These are phyloP conservation scores for Trichosporon sp. DNA, from an alignment of 1,284 basidiomycete species.

Conservation along the genomic window DNA sequence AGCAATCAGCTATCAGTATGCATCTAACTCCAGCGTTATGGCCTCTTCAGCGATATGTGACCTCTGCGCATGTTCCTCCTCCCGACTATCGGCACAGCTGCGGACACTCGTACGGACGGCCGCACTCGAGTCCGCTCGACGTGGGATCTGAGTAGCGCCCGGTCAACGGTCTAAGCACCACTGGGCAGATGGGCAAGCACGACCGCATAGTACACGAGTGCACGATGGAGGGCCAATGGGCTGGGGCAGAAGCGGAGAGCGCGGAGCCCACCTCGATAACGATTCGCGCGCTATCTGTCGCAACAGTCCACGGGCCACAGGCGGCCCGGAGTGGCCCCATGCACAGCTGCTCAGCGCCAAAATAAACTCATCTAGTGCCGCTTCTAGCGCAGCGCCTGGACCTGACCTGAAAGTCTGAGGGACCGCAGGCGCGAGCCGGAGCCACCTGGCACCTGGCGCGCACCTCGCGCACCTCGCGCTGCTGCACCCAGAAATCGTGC, in stretches of 20 bases:
- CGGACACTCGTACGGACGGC: background rate
- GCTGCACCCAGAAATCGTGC: too few species aligned
- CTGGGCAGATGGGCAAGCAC: too few species aligned
- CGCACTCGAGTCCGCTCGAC: background rate
- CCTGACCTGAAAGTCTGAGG: background rate
- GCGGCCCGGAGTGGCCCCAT: slow-evolving; percentile 2
- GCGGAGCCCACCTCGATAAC: slow-evolving; percentile 1
- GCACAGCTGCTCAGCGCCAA: background rate
- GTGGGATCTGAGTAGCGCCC: background rate
- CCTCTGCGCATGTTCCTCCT: too few species aligned
- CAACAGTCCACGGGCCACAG: background rate
- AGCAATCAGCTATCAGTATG: background rate
- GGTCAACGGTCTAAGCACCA: too few species aligned
- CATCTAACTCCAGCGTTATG: background rate
- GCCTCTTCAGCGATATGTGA: too few species aligned
- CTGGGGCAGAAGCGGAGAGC: slow-evolving; percentile 6
- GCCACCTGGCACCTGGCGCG: background rate
- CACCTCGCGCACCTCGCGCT: too few species aligned
- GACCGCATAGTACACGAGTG: too few species aligned
- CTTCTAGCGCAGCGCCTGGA: background rate
- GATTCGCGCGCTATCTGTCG: background rate
- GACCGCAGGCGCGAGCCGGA: background rate
- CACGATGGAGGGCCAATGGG: slow-evolving; percentile 7
- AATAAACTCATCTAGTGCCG: background rate
- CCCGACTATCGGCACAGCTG: background rate